Conservation (phyloP, 2,329 filamentous ascomycete species). For the Furcasterigmium furcatum region DNA sequence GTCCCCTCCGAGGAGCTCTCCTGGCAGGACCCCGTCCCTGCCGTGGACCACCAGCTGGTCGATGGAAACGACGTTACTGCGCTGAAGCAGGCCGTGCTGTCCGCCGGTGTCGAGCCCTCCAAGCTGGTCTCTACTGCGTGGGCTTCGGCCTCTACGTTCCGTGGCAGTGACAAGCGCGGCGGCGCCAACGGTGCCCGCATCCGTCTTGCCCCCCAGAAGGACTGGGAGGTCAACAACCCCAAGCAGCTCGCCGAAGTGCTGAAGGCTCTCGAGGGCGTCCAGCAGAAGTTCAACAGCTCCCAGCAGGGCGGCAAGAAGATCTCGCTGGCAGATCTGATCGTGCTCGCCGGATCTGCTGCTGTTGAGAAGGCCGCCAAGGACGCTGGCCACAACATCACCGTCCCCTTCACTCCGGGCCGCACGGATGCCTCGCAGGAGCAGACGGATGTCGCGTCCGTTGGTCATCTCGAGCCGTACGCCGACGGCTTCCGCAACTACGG, state of each 20-base stretch:
- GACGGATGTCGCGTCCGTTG: slow-evolving; percentile 64
- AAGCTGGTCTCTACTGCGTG: slow-evolving; percentile 67
- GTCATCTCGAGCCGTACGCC: slow-evolving; percentile 62
- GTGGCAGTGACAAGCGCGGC: slow-evolving; percentile 75
- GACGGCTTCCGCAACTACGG: slow-evolving; percentile 83
- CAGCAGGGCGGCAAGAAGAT: slow-evolving; percentile 63
- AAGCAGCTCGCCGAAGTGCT: slow-evolving; percentile 61
- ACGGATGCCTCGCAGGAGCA: slow-evolving; percentile 69
- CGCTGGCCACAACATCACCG: slow-evolving; percentile 44
- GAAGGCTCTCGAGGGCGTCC: slow-evolving; percentile 57
- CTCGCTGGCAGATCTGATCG: slow-evolving; percentile 73
- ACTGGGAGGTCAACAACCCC: slow-evolving; percentile 75
- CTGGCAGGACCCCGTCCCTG: slow-evolving; percentile 74
- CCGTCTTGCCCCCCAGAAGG: slow-evolving; percentile 66
- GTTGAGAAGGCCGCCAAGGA: slow-evolving; percentile 67
- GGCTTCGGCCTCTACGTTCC: slow-evolving; percentile 70
- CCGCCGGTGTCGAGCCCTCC: slow-evolving; percentile 54
- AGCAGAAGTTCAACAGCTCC: slow-evolving; percentile 63
- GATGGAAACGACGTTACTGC: slow-evolving; percentile 59
- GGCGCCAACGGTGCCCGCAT: slow-evolving; percentile 79
- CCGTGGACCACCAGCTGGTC: slow-evolving; percentile 53
- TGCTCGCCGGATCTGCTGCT: slow-evolving; percentile 66
- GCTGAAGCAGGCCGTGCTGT: slow-evolving; percentile 68
- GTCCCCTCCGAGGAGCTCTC: slow-evolving; percentile 64
- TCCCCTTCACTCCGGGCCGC: slow-evolving; percentile 73